Conservation (phyloP, 139 green algal genomes). For the Chlorella sp. region DNA sequence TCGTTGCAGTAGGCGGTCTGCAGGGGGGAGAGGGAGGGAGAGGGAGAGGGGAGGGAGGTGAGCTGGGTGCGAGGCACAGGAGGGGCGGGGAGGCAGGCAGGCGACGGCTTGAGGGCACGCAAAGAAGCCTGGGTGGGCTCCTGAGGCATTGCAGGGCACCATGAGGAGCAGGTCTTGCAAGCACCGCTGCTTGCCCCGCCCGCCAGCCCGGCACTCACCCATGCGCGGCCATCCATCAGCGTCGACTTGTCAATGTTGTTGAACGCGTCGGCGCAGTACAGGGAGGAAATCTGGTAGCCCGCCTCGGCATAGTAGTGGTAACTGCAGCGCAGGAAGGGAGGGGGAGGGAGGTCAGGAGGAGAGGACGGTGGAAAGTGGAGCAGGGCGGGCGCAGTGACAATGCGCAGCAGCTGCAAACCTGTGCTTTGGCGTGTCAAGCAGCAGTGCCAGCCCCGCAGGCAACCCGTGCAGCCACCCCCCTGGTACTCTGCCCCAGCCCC, state of each 20-base stretch:
- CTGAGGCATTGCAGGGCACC: background rate
- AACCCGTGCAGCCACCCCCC: background rate
- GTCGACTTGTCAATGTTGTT: background rate
- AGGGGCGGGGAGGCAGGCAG: background rate
- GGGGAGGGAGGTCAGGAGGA: background rate
- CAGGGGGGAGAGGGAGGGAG: background rate
- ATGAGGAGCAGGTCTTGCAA: background rate
- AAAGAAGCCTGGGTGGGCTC: background rate
- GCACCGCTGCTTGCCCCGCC: too few species aligned
- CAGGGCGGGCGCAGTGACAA: too few species aligned
- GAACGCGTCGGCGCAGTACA: conserved; percentile 21
- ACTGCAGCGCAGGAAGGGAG: background rate
- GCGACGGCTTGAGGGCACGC: background rate
- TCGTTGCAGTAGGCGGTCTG: conserved; percentile 31
- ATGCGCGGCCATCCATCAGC: background rate
- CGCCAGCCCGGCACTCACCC: background rate
- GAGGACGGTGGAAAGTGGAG: too few species aligned
- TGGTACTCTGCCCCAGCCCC: background rate
- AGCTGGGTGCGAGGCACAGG: background rate
- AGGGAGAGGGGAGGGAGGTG: background rate
- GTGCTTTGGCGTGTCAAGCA: background rate
- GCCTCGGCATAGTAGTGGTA: background rate
- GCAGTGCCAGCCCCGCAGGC: too few species aligned
- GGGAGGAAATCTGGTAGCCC: background rate
- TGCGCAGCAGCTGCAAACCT: too few species aligned